Percentiles rank a stretch among this genome's conserved stretches.
Evolutionary conservation across 2,329 filamentous ascomycete genomes (phyloP).

Genomic region (Penicillium thymicola): DNA sequence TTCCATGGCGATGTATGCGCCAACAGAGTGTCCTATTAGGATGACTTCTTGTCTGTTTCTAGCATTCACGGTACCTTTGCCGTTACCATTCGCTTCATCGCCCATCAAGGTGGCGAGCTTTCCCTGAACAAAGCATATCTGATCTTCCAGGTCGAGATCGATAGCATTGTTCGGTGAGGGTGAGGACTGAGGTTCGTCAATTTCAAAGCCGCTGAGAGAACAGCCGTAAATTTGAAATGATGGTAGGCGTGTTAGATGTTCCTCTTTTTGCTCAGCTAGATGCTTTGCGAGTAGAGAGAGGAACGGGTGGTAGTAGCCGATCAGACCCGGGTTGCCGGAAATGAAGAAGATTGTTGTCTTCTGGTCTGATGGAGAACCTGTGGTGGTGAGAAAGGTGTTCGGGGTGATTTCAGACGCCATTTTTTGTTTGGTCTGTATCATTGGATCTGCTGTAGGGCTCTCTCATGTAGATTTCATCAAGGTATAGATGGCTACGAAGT

Average conservation of each 20-base stretch:
- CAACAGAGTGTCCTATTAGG: conserved; percentile 71
- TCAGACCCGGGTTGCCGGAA: conserved; percentile 51
- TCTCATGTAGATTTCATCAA: neutral
- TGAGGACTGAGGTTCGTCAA: conserved; percentile 11
- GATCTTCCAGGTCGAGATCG: conserved; percentile 43
- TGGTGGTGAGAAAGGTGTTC: conserved; percentile 31
- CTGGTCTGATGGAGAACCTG: conserved; percentile 13
- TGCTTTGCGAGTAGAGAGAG: conserved; percentile 37
- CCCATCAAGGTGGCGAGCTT: conserved; percentile 42
- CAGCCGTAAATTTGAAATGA: conserved; percentile 33
- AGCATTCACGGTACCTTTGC: neutral
- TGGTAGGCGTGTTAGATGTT: neutral
- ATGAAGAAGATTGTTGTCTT: conserved; percentile 44
- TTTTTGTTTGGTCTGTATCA: neutral
- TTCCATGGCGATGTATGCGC: conserved; percentile 68
- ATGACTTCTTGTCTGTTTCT: conserved; percentile 48
- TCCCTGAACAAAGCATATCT: conserved; percentile 49
- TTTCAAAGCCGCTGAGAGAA: conserved; percentile 37
- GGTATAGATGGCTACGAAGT: neutral
- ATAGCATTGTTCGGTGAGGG: neutral
- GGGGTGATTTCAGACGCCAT: conserved; percentile 29
- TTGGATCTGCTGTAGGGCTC: neutral
- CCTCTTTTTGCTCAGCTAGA: conserved; percentile 4
- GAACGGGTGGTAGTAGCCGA: conserved; percentile 49
- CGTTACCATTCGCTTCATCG: neutral